Evolutionary conservation across 1,139 yeast species (phyloP).

Genomic region (Pneumocystis carinii): DNA sequence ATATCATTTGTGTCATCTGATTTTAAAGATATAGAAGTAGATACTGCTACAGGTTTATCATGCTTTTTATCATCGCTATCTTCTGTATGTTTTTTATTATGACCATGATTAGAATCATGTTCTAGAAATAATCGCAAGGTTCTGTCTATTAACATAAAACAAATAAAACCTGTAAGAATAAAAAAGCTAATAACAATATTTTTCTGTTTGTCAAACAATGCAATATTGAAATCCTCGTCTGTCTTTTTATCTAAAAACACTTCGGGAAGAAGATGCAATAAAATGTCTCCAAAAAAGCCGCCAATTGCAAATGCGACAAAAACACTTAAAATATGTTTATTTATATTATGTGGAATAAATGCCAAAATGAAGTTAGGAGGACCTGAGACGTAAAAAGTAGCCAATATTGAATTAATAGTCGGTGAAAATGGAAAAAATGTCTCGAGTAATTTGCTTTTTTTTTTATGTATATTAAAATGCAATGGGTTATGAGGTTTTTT

Average conservation of each 20-base stretch:
- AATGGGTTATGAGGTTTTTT: not conserved
- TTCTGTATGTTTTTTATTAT: constrained; percentile 27
- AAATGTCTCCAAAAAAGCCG: constrained; percentile 53
- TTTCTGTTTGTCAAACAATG: constrained; percentile 35
- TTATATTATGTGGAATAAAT: constrained; percentile 34
- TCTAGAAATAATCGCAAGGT: constrained; percentile 34
- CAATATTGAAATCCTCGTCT: constrained; percentile 29
- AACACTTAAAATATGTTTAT: constrained; percentile 33
- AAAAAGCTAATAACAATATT: constrained; percentile 36
- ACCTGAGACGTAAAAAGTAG: constrained; percentile 46
- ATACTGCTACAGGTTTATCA: constrained; percentile 11
- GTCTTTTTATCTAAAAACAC: constrained; percentile 39
- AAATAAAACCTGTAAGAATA: constrained; percentile 39
- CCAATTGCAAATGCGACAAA: constrained; percentile 58
- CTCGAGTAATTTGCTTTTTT: constrained; percentile 10
- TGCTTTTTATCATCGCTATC: constrained; percentile 19
- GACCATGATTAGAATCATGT: constrained; percentile 25
- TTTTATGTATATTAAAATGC: not conserved
- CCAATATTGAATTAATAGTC: constrained; percentile 42
- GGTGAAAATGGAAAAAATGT: constrained; percentile 41
- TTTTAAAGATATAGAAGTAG: constrained; percentile 6
- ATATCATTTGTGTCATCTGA: constrained; percentile 3
- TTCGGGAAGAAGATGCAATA: constrained; percentile 51
- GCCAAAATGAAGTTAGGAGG: constrained; percentile 44
- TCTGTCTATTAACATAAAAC: constrained; percentile 44